A percentile compares a stretch with the other conserved stretches of the same genome.
Evolutionary conservation across 495 filamentous ascomycete species (phyloP).

Genomic region (Xylaria nigripes): DNA sequence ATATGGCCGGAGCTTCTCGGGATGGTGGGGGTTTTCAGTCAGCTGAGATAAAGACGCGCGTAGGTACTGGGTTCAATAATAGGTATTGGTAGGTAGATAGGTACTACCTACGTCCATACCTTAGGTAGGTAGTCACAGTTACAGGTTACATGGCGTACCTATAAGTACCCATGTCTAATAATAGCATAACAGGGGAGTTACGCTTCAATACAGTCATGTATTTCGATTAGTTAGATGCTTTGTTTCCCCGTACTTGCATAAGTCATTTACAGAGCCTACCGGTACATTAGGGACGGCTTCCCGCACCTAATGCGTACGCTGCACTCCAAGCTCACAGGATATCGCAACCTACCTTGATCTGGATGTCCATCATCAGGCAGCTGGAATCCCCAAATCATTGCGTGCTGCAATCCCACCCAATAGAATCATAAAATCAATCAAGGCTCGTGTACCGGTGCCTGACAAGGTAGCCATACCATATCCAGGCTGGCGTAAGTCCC

Average conservation of each 20-base stretch:
- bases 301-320: not conserved
- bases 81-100: too few species aligned
- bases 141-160: too few species aligned
- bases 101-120: too few species aligned
- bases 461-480: not conserved
- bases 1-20: too few species aligned
- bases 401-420: not conserved
- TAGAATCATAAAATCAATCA: not conserved
- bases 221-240: not conserved
- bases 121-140: too few species aligned
- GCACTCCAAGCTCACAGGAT: not conserved
- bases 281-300: too few species aligned
- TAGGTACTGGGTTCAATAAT: too few species aligned
- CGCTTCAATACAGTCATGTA: not conserved
- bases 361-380: constrained; percentile 1
- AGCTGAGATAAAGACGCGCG: too few species aligned
- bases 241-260: not conserved
- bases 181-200: not conserved
- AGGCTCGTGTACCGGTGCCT: not conserved
- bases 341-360: constrained; percentile 1
- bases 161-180: too few species aligned
- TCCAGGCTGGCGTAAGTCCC: not conserved
- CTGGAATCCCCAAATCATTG: not conserved
- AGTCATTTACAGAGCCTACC: too few species aligned
- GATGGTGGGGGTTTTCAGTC: too few species aligned